Conservation (phyloP, 768 basidiomycete species). For the Serendipita indica region DNA sequence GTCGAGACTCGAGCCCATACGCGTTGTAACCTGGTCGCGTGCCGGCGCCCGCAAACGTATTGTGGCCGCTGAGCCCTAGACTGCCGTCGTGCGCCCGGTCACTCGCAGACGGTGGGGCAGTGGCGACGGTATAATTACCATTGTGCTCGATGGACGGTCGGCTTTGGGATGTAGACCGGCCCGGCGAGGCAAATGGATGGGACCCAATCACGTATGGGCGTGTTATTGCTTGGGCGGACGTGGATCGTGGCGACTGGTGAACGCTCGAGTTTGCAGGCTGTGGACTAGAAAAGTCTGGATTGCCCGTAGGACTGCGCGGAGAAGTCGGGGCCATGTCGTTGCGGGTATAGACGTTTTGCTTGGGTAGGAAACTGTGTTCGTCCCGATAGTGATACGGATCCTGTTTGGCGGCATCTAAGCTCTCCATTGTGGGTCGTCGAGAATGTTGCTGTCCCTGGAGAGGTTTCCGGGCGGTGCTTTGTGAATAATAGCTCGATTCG, state of each 20-base stretch:
- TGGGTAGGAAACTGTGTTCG: not conserved
- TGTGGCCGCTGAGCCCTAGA: not conserved
- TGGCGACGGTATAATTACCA: conserved; percentile 1
- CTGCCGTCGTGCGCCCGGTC: not conserved
- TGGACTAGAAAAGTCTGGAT: not conserved
- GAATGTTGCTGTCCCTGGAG: not conserved
- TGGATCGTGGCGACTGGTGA: not conserved
- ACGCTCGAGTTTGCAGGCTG: not conserved
- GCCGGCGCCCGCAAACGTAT: not conserved
- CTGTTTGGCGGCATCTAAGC: not conserved
- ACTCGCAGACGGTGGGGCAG: not conserved
- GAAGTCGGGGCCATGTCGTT: not conserved
- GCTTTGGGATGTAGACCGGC: not conserved
- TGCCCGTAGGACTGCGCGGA: not conserved
- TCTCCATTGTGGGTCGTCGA: not conserved
- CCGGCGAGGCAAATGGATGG: not conserved
- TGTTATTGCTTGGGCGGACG: conserved; percentile 4
- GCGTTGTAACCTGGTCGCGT: not conserved
- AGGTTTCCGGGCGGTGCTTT: not conserved
- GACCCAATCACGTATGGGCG: not conserved
- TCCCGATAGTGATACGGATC: not conserved
- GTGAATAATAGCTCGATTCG: not conserved
- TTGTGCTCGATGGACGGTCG: conserved; percentile 6
- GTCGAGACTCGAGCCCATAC: conserved; percentile 1
- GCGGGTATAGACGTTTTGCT: not conserved